Evolutionary conservation across 805 yeast genomes (phyloP).

Genomic region (Lipomyces starkeyi): DNA sequence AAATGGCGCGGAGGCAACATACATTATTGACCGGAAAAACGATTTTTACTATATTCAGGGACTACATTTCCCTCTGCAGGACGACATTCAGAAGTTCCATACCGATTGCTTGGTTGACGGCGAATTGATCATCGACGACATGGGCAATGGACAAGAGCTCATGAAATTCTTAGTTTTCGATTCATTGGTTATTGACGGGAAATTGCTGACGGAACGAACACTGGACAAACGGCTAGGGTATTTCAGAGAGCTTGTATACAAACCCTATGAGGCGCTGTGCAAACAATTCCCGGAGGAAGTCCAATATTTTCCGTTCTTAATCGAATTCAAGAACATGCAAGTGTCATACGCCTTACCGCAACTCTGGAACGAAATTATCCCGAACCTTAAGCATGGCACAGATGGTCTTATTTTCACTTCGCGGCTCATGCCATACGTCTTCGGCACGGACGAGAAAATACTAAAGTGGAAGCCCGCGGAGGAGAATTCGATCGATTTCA

Average conservation of each 20-base stretch:
- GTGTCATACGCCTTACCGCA: conserved; percentile 76
- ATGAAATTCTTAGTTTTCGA: conserved; percentile 87
- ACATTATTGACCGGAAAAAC: conserved; percentile 85
- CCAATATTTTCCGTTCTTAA: conserved; percentile 78
- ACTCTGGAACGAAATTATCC: conserved; percentile 72
- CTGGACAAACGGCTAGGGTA: conserved; percentile 86
- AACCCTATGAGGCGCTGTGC: conserved; percentile 79
- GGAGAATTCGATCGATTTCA: conserved; percentile 92
- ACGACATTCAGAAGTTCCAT: conserved; percentile 65
- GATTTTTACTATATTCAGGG: conserved; percentile 78
- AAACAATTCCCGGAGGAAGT: conserved; percentile 73
- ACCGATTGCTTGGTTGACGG: conserved; percentile 93
- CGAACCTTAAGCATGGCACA: conserved; percentile 77
- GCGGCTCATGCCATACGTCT: conserved; percentile 81
- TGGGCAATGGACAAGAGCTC: conserved; percentile 59
- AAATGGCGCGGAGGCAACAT: conserved; percentile 83
- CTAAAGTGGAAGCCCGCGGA: conserved; percentile 97
- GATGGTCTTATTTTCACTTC: conserved; percentile 96
- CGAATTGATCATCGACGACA: conserved; percentile 74
- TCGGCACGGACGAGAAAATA: conserved; percentile 86
- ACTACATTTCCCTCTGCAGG: conserved; percentile 75
- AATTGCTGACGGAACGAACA: conserved; percentile 68
- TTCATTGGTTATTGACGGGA: conserved; percentile 82
- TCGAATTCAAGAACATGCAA: conserved; percentile 87
- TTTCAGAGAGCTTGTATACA: conserved; percentile 76